Conservation (phyloP, 192 early-diverging fungal species). For the Backusella psychrophila region DNA sequence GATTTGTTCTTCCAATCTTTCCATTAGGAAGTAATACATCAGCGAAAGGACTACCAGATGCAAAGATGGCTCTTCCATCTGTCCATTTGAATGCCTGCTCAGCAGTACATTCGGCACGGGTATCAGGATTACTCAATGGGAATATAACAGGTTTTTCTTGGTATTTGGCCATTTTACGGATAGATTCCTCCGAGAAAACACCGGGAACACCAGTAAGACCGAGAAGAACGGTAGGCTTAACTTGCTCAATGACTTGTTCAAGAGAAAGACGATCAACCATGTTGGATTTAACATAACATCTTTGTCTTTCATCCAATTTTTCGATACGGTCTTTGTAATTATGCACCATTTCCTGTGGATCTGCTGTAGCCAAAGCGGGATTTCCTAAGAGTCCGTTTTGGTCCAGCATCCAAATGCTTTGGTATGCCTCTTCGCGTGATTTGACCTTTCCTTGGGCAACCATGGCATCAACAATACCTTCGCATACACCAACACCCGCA, state of each 20-base stretch:
- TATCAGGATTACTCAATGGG: conserved; percentile 52
- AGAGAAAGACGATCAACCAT: conserved; percentile 44
- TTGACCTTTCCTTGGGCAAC: conserved; percentile 33
- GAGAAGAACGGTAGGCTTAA: conserved; percentile 51
- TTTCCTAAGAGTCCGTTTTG: conserved; percentile 51
- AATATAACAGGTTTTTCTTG: conserved; percentile 50
- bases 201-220: conserved; percentile 48
- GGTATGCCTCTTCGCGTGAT: conserved; percentile 49
- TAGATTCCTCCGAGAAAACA: conserved; percentile 48
- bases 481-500: conserved; percentile 39
- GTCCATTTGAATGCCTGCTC: conserved; percentile 57
- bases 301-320: conserved; percentile 46
- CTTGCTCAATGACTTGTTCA: conserved; percentile 46
- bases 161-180: conserved; percentile 52
- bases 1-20: conserved; percentile 42
- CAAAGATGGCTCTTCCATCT: conserved; percentile 51
- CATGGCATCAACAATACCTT: conserved; percentile 40
- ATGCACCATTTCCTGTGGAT: conserved; percentile 14
- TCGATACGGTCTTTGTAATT: conserved; percentile 12
- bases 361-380: conserved; percentile 28
- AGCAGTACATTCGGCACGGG: conserved; percentile 51
- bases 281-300: conserved; percentile 45
- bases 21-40: conserved; percentile 47
- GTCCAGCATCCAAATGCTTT: conserved; percentile 54
- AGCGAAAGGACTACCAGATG: conserved; percentile 52